Evolutionary conservation across 495 filamentous ascomycete species (phyloP).

Genomic region (Xanthoparmelia taractica): DNA sequence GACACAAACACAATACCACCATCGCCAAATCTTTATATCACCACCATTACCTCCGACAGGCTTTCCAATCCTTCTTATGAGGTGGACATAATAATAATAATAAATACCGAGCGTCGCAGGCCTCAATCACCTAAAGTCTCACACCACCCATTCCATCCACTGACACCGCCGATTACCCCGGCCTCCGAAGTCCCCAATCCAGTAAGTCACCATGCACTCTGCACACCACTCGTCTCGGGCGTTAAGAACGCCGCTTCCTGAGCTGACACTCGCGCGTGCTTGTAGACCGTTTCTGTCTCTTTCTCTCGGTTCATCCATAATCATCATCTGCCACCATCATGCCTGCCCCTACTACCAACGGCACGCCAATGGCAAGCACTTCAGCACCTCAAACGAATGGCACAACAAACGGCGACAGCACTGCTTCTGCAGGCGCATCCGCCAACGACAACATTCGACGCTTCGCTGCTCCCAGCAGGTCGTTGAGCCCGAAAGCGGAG

Average conservation of each 20-base stretch:
- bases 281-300: not conserved
- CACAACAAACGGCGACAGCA: slow-evolving; percentile 33
- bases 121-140: not conserved
- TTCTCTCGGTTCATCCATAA: slow-evolving; percentile 11
- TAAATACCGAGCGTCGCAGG: not conserved
- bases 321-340: slow-evolving; percentile 34
- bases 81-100: not conserved
- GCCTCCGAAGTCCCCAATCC: not conserved
- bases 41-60: not conserved
- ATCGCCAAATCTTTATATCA: too few species aligned
- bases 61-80: not conserved
- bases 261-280: not conserved
- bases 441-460: slow-evolving; percentile 98
- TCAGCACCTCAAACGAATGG: slow-evolving; percentile 35
- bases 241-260: not conserved
- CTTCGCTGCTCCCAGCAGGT: slow-evolving; percentile 87
- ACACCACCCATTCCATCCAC: not conserved
- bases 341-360: slow-evolving; percentile 38
- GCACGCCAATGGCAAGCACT: slow-evolving; percentile 10
- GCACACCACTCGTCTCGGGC: not conserved
- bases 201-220: not conserved
- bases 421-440: slow-evolving; percentile 37
- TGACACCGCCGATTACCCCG: not conserved
- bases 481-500: slow-evolving; percentile 71
- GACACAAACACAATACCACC: too few species aligned